A percentile compares a stretch with the other conserved stretches of the same genome.
These are phyloP conservation scores for Ophiostoma australiae DNA, from an alignment of 2,329 filamentous ascomycete genomes.

Conservation along the genomic window DNA sequence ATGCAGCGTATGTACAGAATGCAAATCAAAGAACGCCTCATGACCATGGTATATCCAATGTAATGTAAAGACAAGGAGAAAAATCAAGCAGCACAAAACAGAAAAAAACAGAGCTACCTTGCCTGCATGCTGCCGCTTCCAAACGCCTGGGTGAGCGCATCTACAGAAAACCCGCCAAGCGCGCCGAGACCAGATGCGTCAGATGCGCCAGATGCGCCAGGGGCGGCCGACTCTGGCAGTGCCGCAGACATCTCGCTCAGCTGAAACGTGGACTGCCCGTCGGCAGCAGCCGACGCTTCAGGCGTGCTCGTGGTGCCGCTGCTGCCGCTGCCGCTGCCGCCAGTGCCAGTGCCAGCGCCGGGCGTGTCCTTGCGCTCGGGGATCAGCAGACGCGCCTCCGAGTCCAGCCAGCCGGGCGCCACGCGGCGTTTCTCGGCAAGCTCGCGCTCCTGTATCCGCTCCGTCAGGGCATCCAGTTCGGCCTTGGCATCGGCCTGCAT, in stretches of 20 bases:
- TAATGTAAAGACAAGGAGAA: background rate
- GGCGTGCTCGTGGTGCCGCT: background rate
- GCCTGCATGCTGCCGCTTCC: slow-evolving; percentile 15
- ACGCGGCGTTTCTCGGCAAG: slow-evolving; percentile 74
- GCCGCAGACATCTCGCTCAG: slow-evolving; percentile 28
- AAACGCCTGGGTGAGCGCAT: slow-evolving; percentile 27
- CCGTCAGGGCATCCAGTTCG: slow-evolving; percentile 66
- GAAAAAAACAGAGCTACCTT: background rate
- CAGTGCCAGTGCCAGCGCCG: slow-evolving; percentile 32
- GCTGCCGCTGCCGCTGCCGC: slow-evolving; percentile 28
- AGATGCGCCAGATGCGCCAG: slow-evolving; percentile 17
- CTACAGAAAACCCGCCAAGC: slow-evolving; percentile 18
- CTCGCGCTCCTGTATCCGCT: slow-evolving; percentile 58
- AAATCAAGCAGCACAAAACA: background rate
- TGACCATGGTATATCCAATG: background rate
- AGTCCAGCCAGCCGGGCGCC: slow-evolving; percentile 77
- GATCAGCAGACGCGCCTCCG: slow-evolving; percentile 62
- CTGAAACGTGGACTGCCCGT: slow-evolving; percentile 10
- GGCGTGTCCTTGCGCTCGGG: slow-evolving; percentile 50
- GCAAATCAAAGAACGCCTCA: background rate
- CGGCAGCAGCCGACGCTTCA: slow-evolving; percentile 15
- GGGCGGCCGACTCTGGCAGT: slow-evolving; percentile 6
- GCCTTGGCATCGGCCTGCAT: slow-evolving; percentile 63
- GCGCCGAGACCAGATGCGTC: background rate
- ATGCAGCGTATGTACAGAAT: background rate